Percentiles rank a stretch among this genome's conserved stretches.
Evolutionary conservation across 495 filamentous ascomycete genomes (phyloP).

Genomic region (Penicillium cinerascens): DNA sequence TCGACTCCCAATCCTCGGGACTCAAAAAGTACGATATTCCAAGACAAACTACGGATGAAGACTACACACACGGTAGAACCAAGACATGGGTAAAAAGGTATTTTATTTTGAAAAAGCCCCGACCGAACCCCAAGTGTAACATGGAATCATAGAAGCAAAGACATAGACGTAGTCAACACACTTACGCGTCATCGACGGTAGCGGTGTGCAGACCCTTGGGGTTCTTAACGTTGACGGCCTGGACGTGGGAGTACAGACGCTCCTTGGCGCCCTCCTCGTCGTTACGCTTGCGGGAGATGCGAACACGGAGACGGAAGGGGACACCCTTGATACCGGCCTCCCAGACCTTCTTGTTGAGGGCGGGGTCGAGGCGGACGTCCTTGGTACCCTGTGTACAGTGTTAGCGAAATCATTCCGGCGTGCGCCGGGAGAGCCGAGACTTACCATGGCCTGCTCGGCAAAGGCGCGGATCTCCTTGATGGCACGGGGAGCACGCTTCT

Average conservation of each 20-base stretch:
- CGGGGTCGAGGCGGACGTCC: slow-evolving; percentile 96
- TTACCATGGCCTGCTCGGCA: slow-evolving; percentile 91
- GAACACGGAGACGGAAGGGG: slow-evolving; percentile 90
- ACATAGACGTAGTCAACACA: slow-evolving; percentile 13
- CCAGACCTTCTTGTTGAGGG: slow-evolving; percentile 99
- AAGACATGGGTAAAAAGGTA: slow-evolving; percentile 20
- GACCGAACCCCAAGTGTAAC: slow-evolving; percentile 25
- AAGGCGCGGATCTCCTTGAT: slow-evolving; percentile 99
- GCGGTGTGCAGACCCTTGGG: slow-evolving; percentile 92
- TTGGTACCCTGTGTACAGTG: slow-evolving; percentile 68
- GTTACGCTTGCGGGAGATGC: slow-evolving; percentile 99
- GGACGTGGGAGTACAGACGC: slow-evolving; percentile 97
- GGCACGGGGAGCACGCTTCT: slow-evolving; percentile 96
- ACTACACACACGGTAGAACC: slow-evolving; percentile 1
- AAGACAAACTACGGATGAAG: background rate
- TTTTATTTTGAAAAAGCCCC: slow-evolving; percentile 30
- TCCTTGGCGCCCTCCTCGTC: slow-evolving; percentile 99
- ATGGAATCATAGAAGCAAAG: slow-evolving; percentile 31
- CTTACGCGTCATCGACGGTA: slow-evolving; percentile 60
- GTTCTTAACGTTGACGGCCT: slow-evolving; percentile 99
- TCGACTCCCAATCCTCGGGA: background rate
- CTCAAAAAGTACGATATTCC: background rate
- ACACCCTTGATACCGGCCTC: slow-evolving; percentile 98
- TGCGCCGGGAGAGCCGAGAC: slow-evolving; percentile 21
- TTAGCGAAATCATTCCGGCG: background rate